phyloP scores from a whole-genome alignment of 352 stramenopile species.

The Globisporangium canariense region DNA sequence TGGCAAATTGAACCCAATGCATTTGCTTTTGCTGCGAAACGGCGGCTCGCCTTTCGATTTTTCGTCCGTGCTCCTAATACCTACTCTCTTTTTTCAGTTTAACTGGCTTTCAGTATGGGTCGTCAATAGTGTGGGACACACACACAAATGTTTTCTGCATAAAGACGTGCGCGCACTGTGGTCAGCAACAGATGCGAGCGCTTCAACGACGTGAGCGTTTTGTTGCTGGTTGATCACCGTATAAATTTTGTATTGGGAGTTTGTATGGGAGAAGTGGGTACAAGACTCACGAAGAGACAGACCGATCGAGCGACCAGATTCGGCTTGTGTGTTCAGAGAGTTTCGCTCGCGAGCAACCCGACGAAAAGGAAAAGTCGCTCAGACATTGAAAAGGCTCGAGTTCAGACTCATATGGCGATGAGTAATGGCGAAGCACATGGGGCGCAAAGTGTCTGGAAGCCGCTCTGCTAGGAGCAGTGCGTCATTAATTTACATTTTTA shows the following conservation, averaged over 20 bases:
- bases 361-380: not conserved
- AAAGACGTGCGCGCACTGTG: conserved; percentile 3
- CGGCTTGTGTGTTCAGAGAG: not conserved
- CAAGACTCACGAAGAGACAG: not conserved
- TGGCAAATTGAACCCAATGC: not conserved
- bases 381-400: too few relatives aligned
- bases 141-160: not conserved
- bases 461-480: too few relatives aligned
- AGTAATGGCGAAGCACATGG: not conserved
- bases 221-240: not conserved
- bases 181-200: not conserved
- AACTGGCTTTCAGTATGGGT: not conserved
- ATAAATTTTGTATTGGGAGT: conserved; percentile 2
- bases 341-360: too few relatives aligned
- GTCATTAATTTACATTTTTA: not conserved
- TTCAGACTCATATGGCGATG: too few relatives aligned
- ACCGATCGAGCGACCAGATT: not conserved
- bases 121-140: not conserved
- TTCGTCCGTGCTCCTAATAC: too few relatives aligned
- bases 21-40: not conserved
- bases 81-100: conserved; percentile 12
- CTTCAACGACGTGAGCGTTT: not conserved
- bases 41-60: not conserved
- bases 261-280: not conserved
- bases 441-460: too few relatives aligned